Evolutionary conservation across 2,329 filamentous ascomycete species (phyloP).

Genomic region (Plectosphaerella sp.): DNA sequence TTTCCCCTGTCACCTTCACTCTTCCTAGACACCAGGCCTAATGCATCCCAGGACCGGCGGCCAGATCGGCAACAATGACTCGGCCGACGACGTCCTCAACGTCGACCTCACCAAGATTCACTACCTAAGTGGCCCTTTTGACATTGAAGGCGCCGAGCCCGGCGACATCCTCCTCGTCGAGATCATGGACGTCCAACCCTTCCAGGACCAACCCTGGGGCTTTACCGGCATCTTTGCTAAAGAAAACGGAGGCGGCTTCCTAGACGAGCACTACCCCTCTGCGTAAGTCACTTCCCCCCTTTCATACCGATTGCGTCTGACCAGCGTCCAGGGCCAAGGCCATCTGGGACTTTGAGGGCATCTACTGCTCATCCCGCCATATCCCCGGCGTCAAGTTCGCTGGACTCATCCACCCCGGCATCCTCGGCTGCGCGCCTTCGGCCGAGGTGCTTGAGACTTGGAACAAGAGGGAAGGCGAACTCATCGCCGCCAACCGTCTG

Average conservation of each 20-base stretch:
- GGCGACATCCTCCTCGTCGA: slow-evolving; percentile 83
- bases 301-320: background rate
- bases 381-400: slow-evolving; percentile 84
- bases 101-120: slow-evolving; percentile 82
- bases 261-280: slow-evolving; percentile 82
- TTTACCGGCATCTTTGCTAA: slow-evolving; percentile 81
- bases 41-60: slow-evolving; percentile 54
- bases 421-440: slow-evolving; percentile 84
- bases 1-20: background rate
- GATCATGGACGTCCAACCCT: slow-evolving; percentile 89
- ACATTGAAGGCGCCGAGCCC: slow-evolving; percentile 77
- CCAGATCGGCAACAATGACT: slow-evolving; percentile 85
- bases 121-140: slow-evolving; percentile 86
- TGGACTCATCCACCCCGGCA: slow-evolving; percentile 86
- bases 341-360: slow-evolving; percentile 55
- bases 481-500: slow-evolving; percentile 66
- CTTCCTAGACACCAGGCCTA: no score
- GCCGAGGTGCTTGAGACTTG: slow-evolving; percentile 72
- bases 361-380: slow-evolving; percentile 76
- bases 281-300: slow-evolving; percentile 46
- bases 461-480: slow-evolving; percentile 78
- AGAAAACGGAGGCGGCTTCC: slow-evolving; percentile 80
- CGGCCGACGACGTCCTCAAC: slow-evolving; percentile 80
- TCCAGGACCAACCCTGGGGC: slow-evolving; percentile 82
- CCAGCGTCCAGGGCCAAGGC: slow-evolving; percentile 41